Percentiles rank a stretch among this genome's conserved stretches.
Evolutionary conservation across 441 rosid species (phyloP).

Genomic region (Erodium chrysanthum): DNA sequence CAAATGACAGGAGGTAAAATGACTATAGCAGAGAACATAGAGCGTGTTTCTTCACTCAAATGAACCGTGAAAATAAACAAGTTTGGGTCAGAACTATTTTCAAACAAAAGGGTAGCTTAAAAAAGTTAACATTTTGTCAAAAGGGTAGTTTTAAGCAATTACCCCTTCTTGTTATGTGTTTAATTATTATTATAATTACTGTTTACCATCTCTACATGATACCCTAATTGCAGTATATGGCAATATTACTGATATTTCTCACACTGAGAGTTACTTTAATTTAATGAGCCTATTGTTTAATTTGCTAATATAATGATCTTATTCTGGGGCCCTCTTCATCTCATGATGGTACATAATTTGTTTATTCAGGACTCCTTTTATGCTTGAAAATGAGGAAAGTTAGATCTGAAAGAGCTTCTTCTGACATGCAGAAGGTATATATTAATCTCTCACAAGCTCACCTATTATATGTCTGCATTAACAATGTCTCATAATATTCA

Average conservation of each 20-base stretch:
- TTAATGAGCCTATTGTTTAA: neutral
- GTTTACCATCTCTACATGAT: neutral
- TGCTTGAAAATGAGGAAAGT: conserved; percentile 56
- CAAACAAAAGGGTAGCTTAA: too few species aligned
- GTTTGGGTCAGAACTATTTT: too few species aligned
- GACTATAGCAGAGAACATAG: too few species aligned
- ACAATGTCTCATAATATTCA: neutral
- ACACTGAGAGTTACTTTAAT: conserved; percentile 1
- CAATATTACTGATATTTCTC: neutral
- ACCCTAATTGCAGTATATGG: conserved; percentile 8
- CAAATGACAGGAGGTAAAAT: too few species aligned
- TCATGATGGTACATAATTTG: neutral
- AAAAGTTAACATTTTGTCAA: too few species aligned
- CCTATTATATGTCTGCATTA: neutral
- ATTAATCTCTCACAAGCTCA: neutral
- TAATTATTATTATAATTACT: neutral
- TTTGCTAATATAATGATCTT: neutral
- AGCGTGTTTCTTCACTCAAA: too few species aligned
- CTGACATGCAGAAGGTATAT: conserved; percentile 56
- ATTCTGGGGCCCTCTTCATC: neutral
- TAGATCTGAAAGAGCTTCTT: conserved; percentile 52
- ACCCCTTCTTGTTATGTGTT: too few species aligned
- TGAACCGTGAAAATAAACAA: too few species aligned
- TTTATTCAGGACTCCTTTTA: conserved; percentile 36
- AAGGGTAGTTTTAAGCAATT: too few species aligned